Evolutionary conservation across 2,329 filamentous ascomycete species (phyloP), one percentile per base, ranked within the genome.

Genomic region (Trichoderma endophyticum): DNA sequence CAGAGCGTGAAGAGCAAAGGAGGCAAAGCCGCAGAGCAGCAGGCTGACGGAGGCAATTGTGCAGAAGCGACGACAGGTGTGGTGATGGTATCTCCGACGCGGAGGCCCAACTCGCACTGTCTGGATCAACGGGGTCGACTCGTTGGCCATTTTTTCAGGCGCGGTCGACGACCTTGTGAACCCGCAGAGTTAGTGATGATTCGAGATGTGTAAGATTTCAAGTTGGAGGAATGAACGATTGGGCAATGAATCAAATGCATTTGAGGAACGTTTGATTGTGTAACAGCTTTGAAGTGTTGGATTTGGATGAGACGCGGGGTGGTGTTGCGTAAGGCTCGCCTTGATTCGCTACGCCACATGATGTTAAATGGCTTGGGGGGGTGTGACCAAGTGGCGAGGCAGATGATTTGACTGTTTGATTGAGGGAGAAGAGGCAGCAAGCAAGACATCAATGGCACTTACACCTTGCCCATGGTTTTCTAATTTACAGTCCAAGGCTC

Each of bases 41-140:
- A 88, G 83, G 14, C 87, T 90, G 36, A 86, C 81, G 63, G 89
- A 82, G 26, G 87, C 85, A 71, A 92, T 84, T 56, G 89, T 91
- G 79, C 90, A 93, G 80, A 92, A 89, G 72, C 90, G 88, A 65
- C 91, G 89, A 60, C 90, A 79, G 32, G 86, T 87, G 75, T 87
- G 84, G 75, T 92, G 89, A 59, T 84, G 84, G 76, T 90, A 90
- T 75, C 89, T 84, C 74, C 81, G 84, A 76, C 84, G 84, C 73
- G 84, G 83, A 73, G 86, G 80, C 72, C 84, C 84, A 75, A 91
- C 84, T 21, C 79, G 86, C 72, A 93, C 88, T 66, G 87, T 90
- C 76, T 89, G 85, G 73, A 93, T 86, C 76, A 94, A 85, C 72
- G 92, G 91, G 65, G 90, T 92, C 71, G 84, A 84, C 83, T 93